Conservation (phyloP, 495 filamentous ascomycete species). For the Xylaria castorea region DNA sequence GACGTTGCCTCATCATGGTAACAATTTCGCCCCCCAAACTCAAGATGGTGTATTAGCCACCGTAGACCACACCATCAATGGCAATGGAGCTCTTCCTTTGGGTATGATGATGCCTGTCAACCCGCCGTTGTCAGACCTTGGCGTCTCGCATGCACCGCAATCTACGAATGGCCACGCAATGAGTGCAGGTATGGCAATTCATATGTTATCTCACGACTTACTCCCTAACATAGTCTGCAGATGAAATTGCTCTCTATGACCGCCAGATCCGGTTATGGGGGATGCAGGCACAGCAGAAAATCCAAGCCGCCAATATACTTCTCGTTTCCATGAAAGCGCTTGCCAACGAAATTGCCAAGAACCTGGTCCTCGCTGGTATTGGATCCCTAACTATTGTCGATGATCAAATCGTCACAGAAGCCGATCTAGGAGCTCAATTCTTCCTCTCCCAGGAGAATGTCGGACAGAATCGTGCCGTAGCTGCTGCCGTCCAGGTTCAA, state of each 20-base stretch:
- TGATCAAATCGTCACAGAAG: constrained; percentile 74
- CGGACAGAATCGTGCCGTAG: constrained; percentile 85
- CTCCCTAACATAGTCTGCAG: constrained; percentile 48
- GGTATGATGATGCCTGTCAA: constrained; percentile 14
- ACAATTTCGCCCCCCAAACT: background rate
- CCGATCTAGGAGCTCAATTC: constrained; percentile 89
- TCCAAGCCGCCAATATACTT: constrained; percentile 89
- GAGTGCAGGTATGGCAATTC: constrained; percentile 24
- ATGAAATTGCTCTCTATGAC: constrained; percentile 98
- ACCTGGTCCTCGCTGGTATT: constrained; percentile 94
- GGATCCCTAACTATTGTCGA: constrained; percentile 91
- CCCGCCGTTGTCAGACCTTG: background rate
- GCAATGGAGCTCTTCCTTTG: constrained; percentile 14
- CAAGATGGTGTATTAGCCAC: constrained; percentile 10
- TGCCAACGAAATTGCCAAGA: constrained; percentile 96
- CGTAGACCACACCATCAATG: constrained; percentile 20
- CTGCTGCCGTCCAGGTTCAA: constrained; percentile 77
- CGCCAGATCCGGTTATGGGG: constrained; percentile 99
- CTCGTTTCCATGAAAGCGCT: constrained; percentile 87
- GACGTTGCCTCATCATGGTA: background rate
- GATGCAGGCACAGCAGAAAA: constrained; percentile 87
- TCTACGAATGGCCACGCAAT: constrained; percentile 26
- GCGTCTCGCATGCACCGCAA: background rate
- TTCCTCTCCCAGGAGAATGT: constrained; percentile 74
- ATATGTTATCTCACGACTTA: background rate